A percentile compares a stretch with the other conserved stretches of the same genome.
These are phyloP conservation scores for Fabrea salina DNA, from an alignment of 169 alveolate species.

Conservation along the genomic window DNA sequence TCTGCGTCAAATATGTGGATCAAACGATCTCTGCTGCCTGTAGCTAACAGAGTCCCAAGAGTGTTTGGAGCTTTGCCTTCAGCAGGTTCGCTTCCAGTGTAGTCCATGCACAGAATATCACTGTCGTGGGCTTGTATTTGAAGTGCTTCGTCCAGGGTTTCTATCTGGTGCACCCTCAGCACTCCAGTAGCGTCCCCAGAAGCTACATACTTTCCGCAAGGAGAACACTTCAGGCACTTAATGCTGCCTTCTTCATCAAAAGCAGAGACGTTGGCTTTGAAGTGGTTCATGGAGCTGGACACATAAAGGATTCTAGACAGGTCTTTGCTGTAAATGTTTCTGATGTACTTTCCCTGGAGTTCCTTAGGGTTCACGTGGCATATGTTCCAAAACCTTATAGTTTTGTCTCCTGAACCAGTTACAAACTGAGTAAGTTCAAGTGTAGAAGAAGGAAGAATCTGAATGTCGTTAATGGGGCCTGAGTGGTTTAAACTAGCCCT, in stretches of 20 bases:
- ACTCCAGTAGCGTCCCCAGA: conserved; percentile 78
- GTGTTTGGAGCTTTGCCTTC: background rate
- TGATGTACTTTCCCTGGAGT: conserved; percentile 10
- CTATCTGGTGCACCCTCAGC: conserved; percentile 54
- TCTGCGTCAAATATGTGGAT: conserved; percentile 31
- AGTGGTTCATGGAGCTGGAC: conserved; percentile 32
- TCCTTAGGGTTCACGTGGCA: background rate
- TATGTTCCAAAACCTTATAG: conserved; percentile 58
- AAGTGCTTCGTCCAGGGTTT: conserved; percentile 42
- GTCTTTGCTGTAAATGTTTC: conserved; percentile 61
- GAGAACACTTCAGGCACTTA: conserved; percentile 54
- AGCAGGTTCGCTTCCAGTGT: conserved; percentile 37
- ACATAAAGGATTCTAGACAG: conserved; percentile 51
- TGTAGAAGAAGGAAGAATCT: conserved; percentile 33
- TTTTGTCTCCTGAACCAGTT: conserved; percentile 61
- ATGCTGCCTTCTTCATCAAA: conserved; percentile 37
- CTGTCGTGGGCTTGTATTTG: conserved; percentile 62
- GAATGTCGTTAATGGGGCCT: conserved; percentile 49
- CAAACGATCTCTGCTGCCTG: conserved; percentile 62
- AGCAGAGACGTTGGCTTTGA: background rate
- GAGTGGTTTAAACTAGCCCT: conserved; percentile 50
- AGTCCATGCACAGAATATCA: conserved; percentile 59
- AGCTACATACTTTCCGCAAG: conserved; percentile 57
- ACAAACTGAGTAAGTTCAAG: conserved; percentile 50
- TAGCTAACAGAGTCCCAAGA: conserved; percentile 32